Base-by-base conservation (phyloP, 371 early-diverging fungal genomes). In the Rhizopus microsporus region DNA sequence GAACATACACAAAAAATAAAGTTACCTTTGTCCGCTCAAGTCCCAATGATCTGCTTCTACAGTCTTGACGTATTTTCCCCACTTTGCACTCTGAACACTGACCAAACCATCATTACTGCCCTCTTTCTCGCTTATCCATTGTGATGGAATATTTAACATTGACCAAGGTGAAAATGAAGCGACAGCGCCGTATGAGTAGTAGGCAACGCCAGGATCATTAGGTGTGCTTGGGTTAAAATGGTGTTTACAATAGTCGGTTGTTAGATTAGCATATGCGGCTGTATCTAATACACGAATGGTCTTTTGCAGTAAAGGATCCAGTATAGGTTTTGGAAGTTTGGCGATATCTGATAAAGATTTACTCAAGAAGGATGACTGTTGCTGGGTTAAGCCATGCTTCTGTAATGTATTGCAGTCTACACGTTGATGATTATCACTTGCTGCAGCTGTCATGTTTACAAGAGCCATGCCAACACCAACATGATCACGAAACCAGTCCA, bases 81-180 rank as follows among this genome's bases (percentile, higher is more conserved):
- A 96, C 61, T 78, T 76, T 3, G 95, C 94, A 58, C 87, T 86
- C 8, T 81, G 60, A 7, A 93, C 60, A 35, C 87, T 85, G 1
- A 96, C 97, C 43, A 96, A 65, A 23, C 97, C 97, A 71, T 96
- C 97, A 67, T 96, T 96, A 0, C 81, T 80, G 8, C 96, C 97
- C 46, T 69, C 66, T 30, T 56, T 65, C 5, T 57, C 58, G 39
- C 55, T 46, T 6, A 56, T 38, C 60, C 56, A 65, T 48, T 84
- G 81, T 54, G 83, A 82, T 0, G 90, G 83, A 15, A 88, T 68
- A 4, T 80, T 88, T 45, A 83, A 73, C 13, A 81, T 76, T 65
- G 79, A 86, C 52, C 74, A 63, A 15, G 54, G 16, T 15, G 63
- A 57, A 33, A 76, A 66, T 23, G 75, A 77, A 33, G 86, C 81